Evolutionary conservation across 2,329 filamentous ascomycete genomes (phyloP), one percentile per base, ranked within the genome.

Genomic region (Shiraia sp.): DNA sequence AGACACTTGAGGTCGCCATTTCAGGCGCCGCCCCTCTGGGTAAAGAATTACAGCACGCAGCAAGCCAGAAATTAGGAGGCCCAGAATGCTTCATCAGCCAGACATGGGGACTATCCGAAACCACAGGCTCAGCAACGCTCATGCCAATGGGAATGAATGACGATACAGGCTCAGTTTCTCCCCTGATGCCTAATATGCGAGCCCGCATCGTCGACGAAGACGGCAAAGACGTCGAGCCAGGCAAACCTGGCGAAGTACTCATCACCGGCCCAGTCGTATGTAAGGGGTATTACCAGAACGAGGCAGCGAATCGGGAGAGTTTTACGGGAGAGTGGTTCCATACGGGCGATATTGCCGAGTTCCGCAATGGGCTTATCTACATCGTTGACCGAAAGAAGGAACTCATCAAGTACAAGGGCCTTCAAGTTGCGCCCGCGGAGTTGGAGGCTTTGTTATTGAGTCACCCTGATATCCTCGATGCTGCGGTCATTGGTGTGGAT

Each of bases 81-180:
- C 69, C 70, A 1, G 59, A 65, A 10, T 72, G 70, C 10, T 61
- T 67, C 10, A 65, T 83, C 12, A 63, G 61, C 0, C 80, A 83
- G 64, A 78, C 77, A 0, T 83, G 79, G 78, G 81, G 82, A 0
- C 57, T 82, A 28, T 82, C 76, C 31, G 81, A 84, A 63, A 81
- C 79, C 6, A 69, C 63, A 1, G 69, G 78, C 1, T 70, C 70
- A 0, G 72, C 78, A 6, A 82, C 79, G 0, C 43, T 71, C 17
- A 69, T 75, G 45, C 72, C 73, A 0, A 62, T 68, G 7, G 72
- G 68, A 0, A 60, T 64, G 36, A 55, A 56, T 9, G 75, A 77
- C 37, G 67, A 70, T 8, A 75, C 73, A 1, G 78, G 78, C 2
- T 78, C 75, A 23, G 70, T 81, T 5, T 65, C 68, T 2, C 59